A percentile compares a stretch with the other conserved stretches of the same genome.
phyloP scores from a whole-genome alignment of 2,329 filamentous ascomycete species.

The Dothideomycetes sp. region DNA sequence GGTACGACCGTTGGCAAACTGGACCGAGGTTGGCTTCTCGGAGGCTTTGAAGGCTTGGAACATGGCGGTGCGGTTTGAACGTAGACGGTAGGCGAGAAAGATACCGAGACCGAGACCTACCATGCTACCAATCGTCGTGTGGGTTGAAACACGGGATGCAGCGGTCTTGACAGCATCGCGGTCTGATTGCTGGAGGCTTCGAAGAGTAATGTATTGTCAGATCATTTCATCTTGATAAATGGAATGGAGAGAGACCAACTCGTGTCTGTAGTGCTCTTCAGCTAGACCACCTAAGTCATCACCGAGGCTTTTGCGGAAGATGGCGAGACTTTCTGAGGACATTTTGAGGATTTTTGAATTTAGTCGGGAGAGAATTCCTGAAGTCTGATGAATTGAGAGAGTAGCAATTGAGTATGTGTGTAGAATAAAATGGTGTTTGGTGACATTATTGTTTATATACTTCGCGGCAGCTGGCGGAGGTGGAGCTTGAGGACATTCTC shows the following conservation, averaged over 20 bases:
- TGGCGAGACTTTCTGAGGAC: conserved; percentile 39
- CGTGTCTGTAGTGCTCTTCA: conserved; percentile 49
- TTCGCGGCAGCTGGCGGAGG: too few species aligned
- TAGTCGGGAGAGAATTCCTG: too few species aligned
- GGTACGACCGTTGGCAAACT: conserved; percentile 50
- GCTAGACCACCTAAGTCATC: conserved; percentile 47
- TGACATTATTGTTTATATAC: too few species aligned
- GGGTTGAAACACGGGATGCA: conserved; percentile 44
- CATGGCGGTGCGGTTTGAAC: conserved; percentile 47
- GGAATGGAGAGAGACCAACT: conserved; percentile 27
- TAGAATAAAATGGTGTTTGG: too few species aligned
- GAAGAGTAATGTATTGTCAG: conserved; percentile 9
- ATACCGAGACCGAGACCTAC: conserved; percentile 52
- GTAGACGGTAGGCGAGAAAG: conserved; percentile 48
- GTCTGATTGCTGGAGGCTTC: conserved; percentile 45
- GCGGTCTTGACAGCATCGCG: conserved; percentile 49
- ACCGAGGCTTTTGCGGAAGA: conserved; percentile 37
- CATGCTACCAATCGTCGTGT: conserved; percentile 50
- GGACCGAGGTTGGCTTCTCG: conserved; percentile 53
- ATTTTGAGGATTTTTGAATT: conserved; percentile 17
- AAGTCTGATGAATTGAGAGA: too few species aligned
- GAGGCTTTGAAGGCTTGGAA: conserved; percentile 53
- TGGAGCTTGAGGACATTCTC: too few species aligned
- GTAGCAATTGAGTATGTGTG: too few species aligned
- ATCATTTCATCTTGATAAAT: not conserved